Evolutionary conservation across 2,329 filamentous ascomycete genomes (phyloP).

Genomic region (Colletotrichum somersetense): DNA sequence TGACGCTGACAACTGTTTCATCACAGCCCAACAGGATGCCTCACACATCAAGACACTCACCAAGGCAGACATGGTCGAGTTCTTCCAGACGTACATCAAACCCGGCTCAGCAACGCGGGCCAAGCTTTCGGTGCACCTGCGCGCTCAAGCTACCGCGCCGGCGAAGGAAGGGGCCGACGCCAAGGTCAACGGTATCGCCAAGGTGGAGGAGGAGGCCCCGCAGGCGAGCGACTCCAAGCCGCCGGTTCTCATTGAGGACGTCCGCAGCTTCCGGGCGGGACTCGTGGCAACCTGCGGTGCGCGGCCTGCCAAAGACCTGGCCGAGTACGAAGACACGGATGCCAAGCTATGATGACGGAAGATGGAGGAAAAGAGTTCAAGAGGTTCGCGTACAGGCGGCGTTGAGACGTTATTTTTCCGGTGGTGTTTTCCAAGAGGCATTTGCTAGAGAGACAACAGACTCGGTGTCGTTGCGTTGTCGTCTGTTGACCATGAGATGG

Average conservation of each 20-base stretch:
- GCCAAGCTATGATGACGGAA: conserved; percentile 75
- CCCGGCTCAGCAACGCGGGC: conserved; percentile 79
- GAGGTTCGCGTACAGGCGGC: conserved; percentile 15
- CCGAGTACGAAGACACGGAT: conserved; percentile 87
- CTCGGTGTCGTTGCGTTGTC: conserved; percentile 19
- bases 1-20: conserved; percentile 41
- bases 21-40: conserved; percentile 80
- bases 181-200: conserved; percentile 50
- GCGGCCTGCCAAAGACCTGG: conserved; percentile 78
- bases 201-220: conserved; percentile 47
- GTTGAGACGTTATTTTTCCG: conserved; percentile 22
- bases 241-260: conserved; percentile 78
- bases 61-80: conserved; percentile 83
- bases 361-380: not conserved
- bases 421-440: conserved; percentile 26
- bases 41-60: conserved; percentile 78
- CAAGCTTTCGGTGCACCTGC: conserved; percentile 87
- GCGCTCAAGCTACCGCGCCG: conserved; percentile 73
- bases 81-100: conserved; percentile 81
- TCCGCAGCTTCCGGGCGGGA: conserved; percentile 83
- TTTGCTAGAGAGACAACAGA: conserved; percentile 35
- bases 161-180: conserved; percentile 60
- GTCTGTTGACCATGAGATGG: not conserved
- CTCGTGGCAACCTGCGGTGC: conserved; percentile 80
- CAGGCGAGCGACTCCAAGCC: conserved; percentile 48